Percentiles rank a stretch among this genome's conserved stretches.
Evolutionary conservation across 2,329 filamentous ascomycete genomes (phyloP).

Genomic region (Aspergillus intermedius): DNA sequence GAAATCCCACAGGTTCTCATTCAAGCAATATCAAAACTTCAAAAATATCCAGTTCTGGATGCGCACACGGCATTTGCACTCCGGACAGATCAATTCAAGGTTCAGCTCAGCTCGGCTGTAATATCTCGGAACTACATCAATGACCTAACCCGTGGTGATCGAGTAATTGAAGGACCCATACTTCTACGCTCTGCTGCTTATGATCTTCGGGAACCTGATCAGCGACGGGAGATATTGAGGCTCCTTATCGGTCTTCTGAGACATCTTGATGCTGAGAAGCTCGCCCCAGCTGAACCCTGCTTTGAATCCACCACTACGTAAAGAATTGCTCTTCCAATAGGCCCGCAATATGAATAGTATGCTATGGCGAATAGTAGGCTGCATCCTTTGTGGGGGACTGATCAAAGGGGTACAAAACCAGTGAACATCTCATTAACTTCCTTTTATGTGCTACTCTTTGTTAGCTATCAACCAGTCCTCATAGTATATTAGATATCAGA

Average conservation of each 20-base stretch:
- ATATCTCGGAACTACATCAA: not conserved
- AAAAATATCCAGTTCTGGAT: not conserved
- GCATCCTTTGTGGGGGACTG: no score
- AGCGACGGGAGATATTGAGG: not conserved
- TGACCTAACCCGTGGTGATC: not conserved
- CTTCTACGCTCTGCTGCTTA: not conserved
- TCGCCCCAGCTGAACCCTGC: no score
- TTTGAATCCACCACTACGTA: no score
- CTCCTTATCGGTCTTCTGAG: not conserved
- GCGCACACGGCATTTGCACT: not conserved
- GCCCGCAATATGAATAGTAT: no score
- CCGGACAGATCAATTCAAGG: not conserved
- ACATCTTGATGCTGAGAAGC: not conserved
- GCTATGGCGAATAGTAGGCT: no score
- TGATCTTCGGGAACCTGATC: not conserved
- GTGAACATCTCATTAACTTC: no score
- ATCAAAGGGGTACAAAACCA: no score
- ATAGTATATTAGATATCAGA: no score
- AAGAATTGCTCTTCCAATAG: no score
- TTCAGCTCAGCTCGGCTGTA: not conserved
- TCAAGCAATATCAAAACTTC: not conserved
- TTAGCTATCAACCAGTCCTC: no score
- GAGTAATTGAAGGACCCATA: not conserved
- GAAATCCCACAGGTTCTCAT: not conserved
- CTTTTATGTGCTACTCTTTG: no score